phyloP scores from a whole-genome alignment of 176 grass and related monocot genomes.

The Musa schizocarpa region DNA sequence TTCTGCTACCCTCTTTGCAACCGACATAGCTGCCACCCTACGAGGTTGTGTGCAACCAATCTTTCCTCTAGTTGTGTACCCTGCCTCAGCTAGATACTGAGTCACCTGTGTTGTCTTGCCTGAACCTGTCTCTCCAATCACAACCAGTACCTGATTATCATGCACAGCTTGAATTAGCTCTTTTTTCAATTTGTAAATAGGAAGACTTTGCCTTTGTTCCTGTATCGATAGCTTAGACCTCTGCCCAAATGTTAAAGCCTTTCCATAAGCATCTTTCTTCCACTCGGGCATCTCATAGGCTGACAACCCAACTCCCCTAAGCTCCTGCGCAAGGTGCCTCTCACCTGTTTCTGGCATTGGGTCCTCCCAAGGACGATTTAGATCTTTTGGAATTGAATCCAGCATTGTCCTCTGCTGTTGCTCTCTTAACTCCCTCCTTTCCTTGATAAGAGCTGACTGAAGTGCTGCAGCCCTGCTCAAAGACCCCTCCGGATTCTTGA shows the following conservation, averaged over 20 bases:
- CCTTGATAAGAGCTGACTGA: conserved; percentile 87
- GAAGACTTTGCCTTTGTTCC: conserved; percentile 85
- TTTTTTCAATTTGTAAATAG: conserved; percentile 89
- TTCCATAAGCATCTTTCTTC: conserved; percentile 96
- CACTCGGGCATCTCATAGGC: conserved; percentile 95
- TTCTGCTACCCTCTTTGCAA: conserved; percentile 90
- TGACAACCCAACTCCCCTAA: conserved; percentile 75
- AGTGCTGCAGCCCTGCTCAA: conserved; percentile 78
- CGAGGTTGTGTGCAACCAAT: conserved; percentile 96
- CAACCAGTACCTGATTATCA: conserved; percentile 91
- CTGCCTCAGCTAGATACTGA: conserved; percentile 85
- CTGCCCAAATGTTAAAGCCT: conserved; percentile 78
- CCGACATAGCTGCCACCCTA: conserved; percentile 86
- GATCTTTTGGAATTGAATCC: conserved; percentile 94
- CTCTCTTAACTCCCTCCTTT: conserved; percentile 79
- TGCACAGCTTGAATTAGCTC: conserved; percentile 89
- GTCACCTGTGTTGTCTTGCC: conserved; percentile 96
- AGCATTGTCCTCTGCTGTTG: conserved; percentile 96
- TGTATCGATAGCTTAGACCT: conserved; percentile 83
- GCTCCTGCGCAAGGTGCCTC: conserved; percentile 79
- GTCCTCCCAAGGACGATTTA: conserved; percentile 96
- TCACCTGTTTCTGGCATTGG: conserved; percentile 87
- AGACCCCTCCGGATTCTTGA: conserved; percentile 91
- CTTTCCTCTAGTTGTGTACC: conserved; percentile 85
- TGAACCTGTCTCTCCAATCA: conserved; percentile 91